A percentile compares a stretch with the other conserved stretches of the same genome.
phyloP scores from a whole-genome alignment of 164 flowering plant species.

The Stephania cephalantha region DNA sequence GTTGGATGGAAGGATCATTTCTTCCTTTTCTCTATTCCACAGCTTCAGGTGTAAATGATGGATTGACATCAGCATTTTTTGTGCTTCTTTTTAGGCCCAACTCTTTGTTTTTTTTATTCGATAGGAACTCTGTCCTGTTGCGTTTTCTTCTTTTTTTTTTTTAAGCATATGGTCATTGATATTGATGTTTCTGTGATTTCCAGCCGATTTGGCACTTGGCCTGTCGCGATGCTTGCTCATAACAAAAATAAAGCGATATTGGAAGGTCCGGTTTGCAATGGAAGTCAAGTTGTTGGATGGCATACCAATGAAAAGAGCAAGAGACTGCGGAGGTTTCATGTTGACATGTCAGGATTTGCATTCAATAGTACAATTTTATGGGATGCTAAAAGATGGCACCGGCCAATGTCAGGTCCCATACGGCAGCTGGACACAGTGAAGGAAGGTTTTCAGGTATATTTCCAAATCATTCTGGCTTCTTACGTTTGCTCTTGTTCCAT shows the following conservation, averaged over 20 bases:
- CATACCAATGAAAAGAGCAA: constrained; percentile 97
- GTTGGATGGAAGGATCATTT: neutral
- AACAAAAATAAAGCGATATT: constrained; percentile 76
- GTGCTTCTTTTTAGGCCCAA: neutral
- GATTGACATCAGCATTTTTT: neutral
- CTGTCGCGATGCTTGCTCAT: constrained; percentile 92
- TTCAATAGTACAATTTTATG: constrained; percentile 94
- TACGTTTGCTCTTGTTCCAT: neutral
- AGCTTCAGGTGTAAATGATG: neutral
- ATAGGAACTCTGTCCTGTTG: neutral
- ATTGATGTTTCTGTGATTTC: constrained; percentile 6
- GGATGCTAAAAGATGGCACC: constrained; percentile 88
- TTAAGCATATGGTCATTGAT: neutral
- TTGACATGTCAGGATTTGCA: constrained; percentile 98
- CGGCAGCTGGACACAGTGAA: constrained; percentile 79
- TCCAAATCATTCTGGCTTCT: constrained; percentile 2
- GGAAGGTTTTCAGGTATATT: constrained; percentile 84
- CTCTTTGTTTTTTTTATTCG: neutral
- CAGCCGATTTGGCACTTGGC: constrained; percentile 97
- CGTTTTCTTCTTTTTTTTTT: no score
- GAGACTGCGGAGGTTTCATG: constrained; percentile 84
- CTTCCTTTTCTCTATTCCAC: neutral
- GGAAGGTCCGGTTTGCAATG: constrained; percentile 97
- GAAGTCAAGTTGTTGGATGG: constrained; percentile 91
- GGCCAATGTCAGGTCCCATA: constrained; percentile 48